Evolutionary conservation across 2,329 filamentous ascomycete species (phyloP), one percentile per base, ranked within the genome.

Genomic region (Sarocladiaceae sp.): DNA sequence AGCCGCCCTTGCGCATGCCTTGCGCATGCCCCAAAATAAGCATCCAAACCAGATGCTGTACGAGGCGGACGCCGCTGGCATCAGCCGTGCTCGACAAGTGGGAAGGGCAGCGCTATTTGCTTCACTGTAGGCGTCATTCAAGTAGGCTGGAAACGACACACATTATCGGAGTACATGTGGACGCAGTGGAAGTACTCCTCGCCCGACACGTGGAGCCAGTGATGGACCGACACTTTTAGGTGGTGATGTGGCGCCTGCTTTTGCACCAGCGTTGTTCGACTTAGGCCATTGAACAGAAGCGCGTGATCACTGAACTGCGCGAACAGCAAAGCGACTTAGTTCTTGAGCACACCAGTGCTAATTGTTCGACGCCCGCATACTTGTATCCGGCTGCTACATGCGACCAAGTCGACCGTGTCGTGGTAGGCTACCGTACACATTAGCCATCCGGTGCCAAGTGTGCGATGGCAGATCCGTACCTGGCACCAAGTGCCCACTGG

Each of bases 131-230:
- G 13, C 37, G 15, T 40, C 17, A 40, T 40, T 20, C 37, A 40
- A 6, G 37, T 40, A 10, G 17, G 37, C 15, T 23, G 3, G 23
- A 12, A 4, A 22, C 40, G 28, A 23, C 40, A n/a, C 23, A 26
- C 23, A 26, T 26, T 12, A n/a, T n/a, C 20, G 22, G 28, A n/a
- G 10, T 8, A 23, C 11, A n/a, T 17, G 20, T 23, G 37, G 20
- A 15, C 18, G 25, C 40, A 20, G 7, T 46, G 29, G 10, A 33
- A 33, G 10, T 33, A 15, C 15, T 15, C 29, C 12, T 18, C 18
- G 40, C 18, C 25, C 40, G 44, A 48, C 44, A 48, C 44, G 44
- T 48, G 44, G 44, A 48, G 28, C 44, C 44, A 48, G n/a, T 48
- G 23, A 48, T 17, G n/a, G 17, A 48, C 11, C 44, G 26, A 48